Percentiles rank a stretch among this genome's conserved stretches.
These are phyloP conservation scores for Prinsepia uniflora DNA, from an alignment of 306 rosid genomes.

Conservation along the genomic window DNA sequence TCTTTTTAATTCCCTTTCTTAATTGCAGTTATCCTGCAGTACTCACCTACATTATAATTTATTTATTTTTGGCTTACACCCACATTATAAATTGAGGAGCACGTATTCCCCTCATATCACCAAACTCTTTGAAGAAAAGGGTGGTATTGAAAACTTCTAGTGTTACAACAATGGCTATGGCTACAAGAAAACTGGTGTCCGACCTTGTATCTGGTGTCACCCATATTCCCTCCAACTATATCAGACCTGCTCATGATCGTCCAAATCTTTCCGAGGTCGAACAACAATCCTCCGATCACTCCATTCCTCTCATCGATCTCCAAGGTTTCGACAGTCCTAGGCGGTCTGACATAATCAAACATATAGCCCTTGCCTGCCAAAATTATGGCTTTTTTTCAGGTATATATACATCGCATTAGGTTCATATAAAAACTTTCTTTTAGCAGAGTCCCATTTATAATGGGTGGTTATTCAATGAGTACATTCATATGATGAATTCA, in stretches of 20 bases:
- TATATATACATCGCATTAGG: neutral
- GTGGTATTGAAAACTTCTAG: neutral
- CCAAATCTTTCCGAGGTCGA: constrained; percentile 26
- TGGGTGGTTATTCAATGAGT: too few species aligned
- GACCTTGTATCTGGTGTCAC: constrained; percentile 14
- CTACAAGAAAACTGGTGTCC: constrained; percentile 6
- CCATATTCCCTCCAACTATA: constrained; percentile 21
- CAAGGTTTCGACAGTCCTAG: constrained; percentile 9
- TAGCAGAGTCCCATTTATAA: too few species aligned
- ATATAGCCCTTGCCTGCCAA: constrained; percentile 32
- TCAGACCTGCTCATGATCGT: constrained; percentile 21
- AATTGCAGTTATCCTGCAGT: neutral
- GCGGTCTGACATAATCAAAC: constrained; percentile 13
- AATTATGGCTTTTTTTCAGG: constrained; percentile 35
- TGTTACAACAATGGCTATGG: constrained; percentile 5
- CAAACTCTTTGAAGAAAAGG: neutral
- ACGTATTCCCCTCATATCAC: neutral
- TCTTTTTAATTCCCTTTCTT: neutral
- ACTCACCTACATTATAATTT: too few species aligned
- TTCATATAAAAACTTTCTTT: too few species aligned
- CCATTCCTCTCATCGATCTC: constrained; percentile 35
- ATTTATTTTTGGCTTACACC: too few species aligned
- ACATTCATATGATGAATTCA: too few species aligned
- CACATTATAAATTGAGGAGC: neutral
- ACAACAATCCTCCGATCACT: constrained; percentile 3